These are phyloP conservation scores for Dictyophora rubrovolvata DNA, from an alignment of 768 basidiomycete species.

Conservation along the genomic window DNA sequence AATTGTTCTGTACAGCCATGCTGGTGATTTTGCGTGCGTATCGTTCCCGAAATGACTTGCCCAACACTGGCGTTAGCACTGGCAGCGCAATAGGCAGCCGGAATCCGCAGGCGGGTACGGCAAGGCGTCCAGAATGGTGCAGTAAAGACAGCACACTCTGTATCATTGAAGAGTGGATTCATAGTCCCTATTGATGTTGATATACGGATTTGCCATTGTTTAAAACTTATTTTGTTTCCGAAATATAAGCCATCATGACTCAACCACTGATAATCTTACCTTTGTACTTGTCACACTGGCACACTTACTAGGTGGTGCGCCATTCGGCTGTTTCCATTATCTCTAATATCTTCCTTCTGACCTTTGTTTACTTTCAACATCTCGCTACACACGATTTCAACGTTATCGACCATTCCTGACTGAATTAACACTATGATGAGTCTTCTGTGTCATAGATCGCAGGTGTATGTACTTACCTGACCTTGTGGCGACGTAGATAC, in stretches of 20 bases:
- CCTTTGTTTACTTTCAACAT: background rate
- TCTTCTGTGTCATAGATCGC: slow-evolving; percentile 4
- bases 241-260: background rate
- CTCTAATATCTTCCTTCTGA: slow-evolving; percentile 7
- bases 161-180: slow-evolving; percentile 61
- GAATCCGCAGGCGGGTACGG: slow-evolving; percentile 3
- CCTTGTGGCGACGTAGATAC: slow-evolving; percentile 3
- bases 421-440: slow-evolving; percentile 50
- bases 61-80: slow-evolving; percentile 12
- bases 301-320: too few species aligned
- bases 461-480: background rate
- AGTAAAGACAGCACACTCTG: slow-evolving; percentile 52
- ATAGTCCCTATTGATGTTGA: slow-evolving; percentile 16
- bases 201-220: background rate
- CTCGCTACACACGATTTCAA: background rate
- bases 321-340: background rate
- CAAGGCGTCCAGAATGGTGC: slow-evolving; percentile 40
- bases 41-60: slow-evolving; percentile 21
- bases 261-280: background rate
- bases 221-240: slow-evolving; percentile 13
- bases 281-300: too few species aligned
- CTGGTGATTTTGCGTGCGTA: slow-evolving; percentile 33
- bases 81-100: slow-evolving; percentile 7
- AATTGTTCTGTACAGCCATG: slow-evolving; percentile 22
- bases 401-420: background rate